A percentile compares a stretch with the other conserved stretches of the same genome.
phyloP scores from a whole-genome alignment of 495 filamentous ascomycete genomes.

The Penicillium crystallinum region DNA sequence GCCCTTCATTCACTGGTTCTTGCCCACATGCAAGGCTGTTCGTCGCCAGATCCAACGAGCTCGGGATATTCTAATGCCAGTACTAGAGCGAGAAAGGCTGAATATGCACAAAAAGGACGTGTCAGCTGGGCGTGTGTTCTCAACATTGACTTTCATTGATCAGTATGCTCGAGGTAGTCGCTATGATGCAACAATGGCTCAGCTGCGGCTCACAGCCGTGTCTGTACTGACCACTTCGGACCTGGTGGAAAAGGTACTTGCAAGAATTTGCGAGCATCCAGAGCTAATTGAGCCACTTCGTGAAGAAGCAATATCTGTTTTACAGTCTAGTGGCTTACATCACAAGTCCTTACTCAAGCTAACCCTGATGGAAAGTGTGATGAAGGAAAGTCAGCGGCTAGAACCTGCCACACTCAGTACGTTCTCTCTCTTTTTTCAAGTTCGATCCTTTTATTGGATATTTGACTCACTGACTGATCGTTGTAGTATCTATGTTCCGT shows the following conservation, averaged over 20 bases:
- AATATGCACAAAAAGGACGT: background rate
- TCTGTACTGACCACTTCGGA: background rate
- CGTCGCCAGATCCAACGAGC: background rate
- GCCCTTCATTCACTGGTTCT: background rate
- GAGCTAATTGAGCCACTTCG: background rate
- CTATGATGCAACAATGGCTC: background rate
- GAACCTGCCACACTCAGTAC: constrained; percentile 8
- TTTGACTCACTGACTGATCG: background rate
- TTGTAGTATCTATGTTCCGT: constrained; percentile 36
- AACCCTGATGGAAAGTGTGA: constrained; percentile 25
- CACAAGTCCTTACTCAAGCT: background rate
- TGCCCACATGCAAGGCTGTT: background rate
- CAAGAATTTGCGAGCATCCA: background rate
- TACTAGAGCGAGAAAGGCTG: background rate
- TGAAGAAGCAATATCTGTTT: background rate
- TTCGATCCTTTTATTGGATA: too few species aligned
- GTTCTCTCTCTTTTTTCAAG: background rate
- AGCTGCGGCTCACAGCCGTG: background rate
- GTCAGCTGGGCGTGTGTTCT: background rate
- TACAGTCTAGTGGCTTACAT: background rate
- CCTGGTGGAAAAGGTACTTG: background rate
- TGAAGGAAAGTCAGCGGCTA: constrained; percentile 28
- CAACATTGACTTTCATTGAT: background rate
- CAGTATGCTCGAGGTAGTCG: background rate
- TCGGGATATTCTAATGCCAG: background rate